Conservation (phyloP, 345 rosid genomes). For the Brassica incana region DNA sequence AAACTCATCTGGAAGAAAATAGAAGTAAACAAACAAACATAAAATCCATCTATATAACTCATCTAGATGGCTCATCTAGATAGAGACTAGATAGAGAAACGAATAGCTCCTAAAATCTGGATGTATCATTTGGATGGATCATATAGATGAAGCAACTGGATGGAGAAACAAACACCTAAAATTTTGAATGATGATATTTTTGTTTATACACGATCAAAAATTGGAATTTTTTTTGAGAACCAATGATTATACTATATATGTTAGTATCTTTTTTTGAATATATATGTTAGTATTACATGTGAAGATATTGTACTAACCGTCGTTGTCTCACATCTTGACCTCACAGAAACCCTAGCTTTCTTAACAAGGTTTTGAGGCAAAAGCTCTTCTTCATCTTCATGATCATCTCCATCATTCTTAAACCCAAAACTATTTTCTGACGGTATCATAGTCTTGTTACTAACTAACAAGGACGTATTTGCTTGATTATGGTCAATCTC, state of each 20-base stretch:
- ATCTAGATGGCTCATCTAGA: too few relatives aligned
- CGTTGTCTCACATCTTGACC: constrained; percentile 82
- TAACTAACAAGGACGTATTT: constrained; percentile 1
- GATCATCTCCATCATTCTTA: constrained; percentile 30
- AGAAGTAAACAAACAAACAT: too few relatives aligned
- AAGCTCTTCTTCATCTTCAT: constrained; percentile 54
- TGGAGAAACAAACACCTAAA: too few relatives aligned
- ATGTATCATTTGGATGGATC: too few relatives aligned
- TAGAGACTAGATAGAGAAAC: too few relatives aligned
- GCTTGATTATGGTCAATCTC: constrained; percentile 21
- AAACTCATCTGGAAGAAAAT: too few relatives aligned
- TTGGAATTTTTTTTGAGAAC: neutral
- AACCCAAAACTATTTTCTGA: constrained; percentile 35
- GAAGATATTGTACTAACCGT: constrained; percentile 56
- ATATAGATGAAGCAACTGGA: too few relatives aligned
- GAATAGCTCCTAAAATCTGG: too few relatives aligned
- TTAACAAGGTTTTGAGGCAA: constrained; percentile 61
- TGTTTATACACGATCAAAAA: neutral
- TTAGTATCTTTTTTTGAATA: neutral
- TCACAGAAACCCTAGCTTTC: constrained; percentile 87
- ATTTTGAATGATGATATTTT: neutral
- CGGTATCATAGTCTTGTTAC: constrained; percentile 19
- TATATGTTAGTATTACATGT: neutral
- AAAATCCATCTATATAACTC: too few relatives aligned
- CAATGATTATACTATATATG: neutral